phyloP scores from a whole-genome alignment of 768 basidiomycete species.

The Tricholoma sp. region DNA sequence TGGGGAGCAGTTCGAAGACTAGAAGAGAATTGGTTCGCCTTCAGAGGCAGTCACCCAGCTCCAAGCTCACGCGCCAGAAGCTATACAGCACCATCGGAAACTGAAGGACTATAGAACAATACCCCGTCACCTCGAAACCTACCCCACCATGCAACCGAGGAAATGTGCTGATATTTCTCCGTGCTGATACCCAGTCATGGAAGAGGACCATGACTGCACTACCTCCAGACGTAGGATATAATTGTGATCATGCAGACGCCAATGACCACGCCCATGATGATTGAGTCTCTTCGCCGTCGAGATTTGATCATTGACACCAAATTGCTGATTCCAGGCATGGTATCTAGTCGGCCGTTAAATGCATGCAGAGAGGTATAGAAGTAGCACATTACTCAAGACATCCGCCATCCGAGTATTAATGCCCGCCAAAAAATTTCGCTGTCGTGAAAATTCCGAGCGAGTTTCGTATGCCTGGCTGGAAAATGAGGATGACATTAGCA shows the following conservation, averaged over 20 bases:
- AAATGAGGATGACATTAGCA: slow-evolving; percentile 3
- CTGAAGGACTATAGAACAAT: background rate
- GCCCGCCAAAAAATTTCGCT: slow-evolving; percentile 66
- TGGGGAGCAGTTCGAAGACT: slow-evolving; percentile 68
- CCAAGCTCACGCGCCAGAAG: background rate
- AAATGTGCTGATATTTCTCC: background rate
- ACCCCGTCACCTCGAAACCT: background rate
- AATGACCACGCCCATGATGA: slow-evolving; percentile 86
- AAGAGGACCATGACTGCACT: slow-evolving; percentile 3
- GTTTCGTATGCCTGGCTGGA: slow-evolving; percentile 95
- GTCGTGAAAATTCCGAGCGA: slow-evolving; percentile 84
- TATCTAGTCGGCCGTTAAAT: slow-evolving; percentile 41
- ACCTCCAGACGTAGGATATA: slow-evolving; percentile 43
- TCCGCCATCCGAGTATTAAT: slow-evolving; percentile 84
- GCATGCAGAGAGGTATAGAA: background rate
- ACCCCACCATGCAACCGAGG: background rate
- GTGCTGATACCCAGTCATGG: too few species aligned
- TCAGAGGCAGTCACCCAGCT: slow-evolving; percentile 42
- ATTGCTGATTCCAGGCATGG: slow-evolving; percentile 93
- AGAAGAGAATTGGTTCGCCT: slow-evolving; percentile 67
- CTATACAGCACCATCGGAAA: slow-evolving; percentile 10
- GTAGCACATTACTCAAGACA: slow-evolving; percentile 63
- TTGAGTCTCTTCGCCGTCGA: slow-evolving; percentile 80
- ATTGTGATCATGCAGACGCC: slow-evolving; percentile 71
- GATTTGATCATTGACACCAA: slow-evolving; percentile 90